Conservation (phyloP, 495 filamentous ascomycete species). For the Xeromyces bisporus region DNA sequence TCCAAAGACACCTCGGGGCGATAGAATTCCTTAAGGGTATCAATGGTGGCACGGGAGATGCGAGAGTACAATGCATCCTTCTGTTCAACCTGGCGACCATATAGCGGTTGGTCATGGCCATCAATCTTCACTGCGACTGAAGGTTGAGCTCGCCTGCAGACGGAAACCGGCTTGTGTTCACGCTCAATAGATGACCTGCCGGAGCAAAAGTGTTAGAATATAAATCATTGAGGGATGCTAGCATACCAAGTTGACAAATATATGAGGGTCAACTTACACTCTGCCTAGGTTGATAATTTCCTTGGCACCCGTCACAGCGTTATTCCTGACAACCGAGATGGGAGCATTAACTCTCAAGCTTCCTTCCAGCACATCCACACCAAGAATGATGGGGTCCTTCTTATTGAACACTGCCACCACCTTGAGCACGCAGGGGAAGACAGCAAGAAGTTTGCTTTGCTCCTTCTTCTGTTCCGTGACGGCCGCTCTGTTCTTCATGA, state of each 20-base stretch:
- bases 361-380: slow-evolving; percentile 88
- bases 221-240: neutral
- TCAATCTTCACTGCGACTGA: slow-evolving; percentile 97
- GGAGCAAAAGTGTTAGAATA: slow-evolving; percentile 3
- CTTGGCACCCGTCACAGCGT: slow-evolving; percentile 59
- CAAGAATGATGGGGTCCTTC: slow-evolving; percentile 87
- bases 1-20: slow-evolving; percentile 77
- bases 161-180: slow-evolving; percentile 82
- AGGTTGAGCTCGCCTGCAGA: slow-evolving; percentile 91
- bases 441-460: slow-evolving; percentile 82
- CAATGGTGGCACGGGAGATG: slow-evolving; percentile 76
- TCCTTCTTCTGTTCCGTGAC: slow-evolving; percentile 84
- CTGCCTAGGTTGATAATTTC: slow-evolving; percentile 73
- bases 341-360: slow-evolving; percentile 73
- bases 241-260: neutral
- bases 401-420: slow-evolving; percentile 97
- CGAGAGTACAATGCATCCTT: slow-evolving; percentile 74
- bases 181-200: slow-evolving; percentile 82
- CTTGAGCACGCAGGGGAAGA: slow-evolving; percentile 86
- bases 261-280: slow-evolving; percentile 55
- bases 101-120: slow-evolving; percentile 82
- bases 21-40: slow-evolving; percentile 94
- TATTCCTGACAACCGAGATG: slow-evolving; percentile 66
- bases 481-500: slow-evolving; percentile 82
- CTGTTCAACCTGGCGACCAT: slow-evolving; percentile 92